phyloP scores from a whole-genome alignment of 768 basidiomycete species.

The Ephemerocybe angulata region DNA sequence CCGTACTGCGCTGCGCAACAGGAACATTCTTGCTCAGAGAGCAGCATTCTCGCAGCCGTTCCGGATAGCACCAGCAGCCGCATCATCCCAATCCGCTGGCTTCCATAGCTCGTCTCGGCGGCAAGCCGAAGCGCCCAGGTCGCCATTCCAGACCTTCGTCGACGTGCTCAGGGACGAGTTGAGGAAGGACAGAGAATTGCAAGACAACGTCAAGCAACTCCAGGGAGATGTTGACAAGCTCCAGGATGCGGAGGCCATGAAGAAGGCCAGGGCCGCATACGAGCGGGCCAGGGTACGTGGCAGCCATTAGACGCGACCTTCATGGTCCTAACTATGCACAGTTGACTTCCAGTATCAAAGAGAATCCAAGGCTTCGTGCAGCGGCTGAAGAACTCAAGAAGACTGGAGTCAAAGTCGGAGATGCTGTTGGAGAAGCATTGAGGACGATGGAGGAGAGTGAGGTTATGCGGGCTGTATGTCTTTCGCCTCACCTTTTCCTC shows the following conservation, averaged over 20 bases:
- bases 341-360: constrained; percentile 92
- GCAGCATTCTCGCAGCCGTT: constrained; percentile 32
- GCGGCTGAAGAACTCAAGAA: constrained; percentile 92
- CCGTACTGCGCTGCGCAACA: constrained; percentile 31
- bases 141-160: constrained; percentile 95
- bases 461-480: constrained; percentile 75
- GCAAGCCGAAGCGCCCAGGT: constrained; percentile 70
- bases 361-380: constrained; percentile 87
- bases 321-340: constrained; percentile 27
- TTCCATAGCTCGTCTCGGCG: constrained; percentile 69
- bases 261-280: constrained; percentile 84
- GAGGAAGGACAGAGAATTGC: constrained; percentile 88
- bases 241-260: constrained; percentile 96
- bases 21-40: constrained; percentile 19
- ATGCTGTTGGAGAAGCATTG: constrained; percentile 90
- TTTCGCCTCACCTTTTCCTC: constrained; percentile 1
- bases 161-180: constrained; percentile 92
- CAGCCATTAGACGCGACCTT: neutral
- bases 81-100: constrained; percentile 25
- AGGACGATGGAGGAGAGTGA: constrained; percentile 95
- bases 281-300: constrained; percentile 84
- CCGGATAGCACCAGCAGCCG: constrained; percentile 30
- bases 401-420: constrained; percentile 86
- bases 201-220: constrained; percentile 95
- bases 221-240: constrained; percentile 97